Conservation (phyloP, 2,329 filamentous ascomycete species). For the Aspergillus clavatus region DNA sequence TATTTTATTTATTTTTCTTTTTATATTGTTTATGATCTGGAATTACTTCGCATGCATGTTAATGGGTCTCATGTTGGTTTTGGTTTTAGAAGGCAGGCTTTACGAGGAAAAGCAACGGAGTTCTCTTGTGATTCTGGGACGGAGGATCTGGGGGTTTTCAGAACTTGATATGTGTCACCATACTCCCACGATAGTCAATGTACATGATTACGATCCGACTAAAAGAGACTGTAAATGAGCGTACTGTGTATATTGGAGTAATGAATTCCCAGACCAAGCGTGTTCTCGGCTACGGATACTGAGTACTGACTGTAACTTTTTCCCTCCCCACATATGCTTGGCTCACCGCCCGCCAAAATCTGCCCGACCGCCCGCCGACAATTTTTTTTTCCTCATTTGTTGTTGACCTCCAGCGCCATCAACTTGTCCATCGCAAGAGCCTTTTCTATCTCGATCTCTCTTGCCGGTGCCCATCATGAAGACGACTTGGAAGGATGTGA, state of each 20-base stretch:
- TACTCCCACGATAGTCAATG: conserved; percentile 21
- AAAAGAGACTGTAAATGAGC: too few species aligned
- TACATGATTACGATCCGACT: conserved; percentile 14
- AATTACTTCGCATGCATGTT: conserved; percentile 15
- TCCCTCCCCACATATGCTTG: conserved; percentile 5
- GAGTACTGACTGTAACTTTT: too few species aligned
- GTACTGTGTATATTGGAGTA: too few species aligned
- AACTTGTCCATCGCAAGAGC: conserved; percentile 21
- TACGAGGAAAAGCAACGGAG: conserved; percentile 32
- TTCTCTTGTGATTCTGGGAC: conserved; percentile 24
- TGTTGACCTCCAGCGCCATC: conserved; percentile 21
- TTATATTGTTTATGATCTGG: conserved; percentile 12
- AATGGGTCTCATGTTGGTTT: conserved; percentile 13
- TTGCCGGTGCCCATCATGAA: conserved; percentile 46
- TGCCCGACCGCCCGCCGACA: conserved; percentile 14
- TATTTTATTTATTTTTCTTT: conserved; percentile 9
- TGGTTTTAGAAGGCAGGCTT: conserved; percentile 15
- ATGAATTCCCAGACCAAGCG: too few species aligned
- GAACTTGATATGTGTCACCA: conserved; percentile 20
- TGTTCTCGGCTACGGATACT: conserved; percentile 8
- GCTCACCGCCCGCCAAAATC: conserved; percentile 18
- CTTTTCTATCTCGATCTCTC: conserved; percentile 20
- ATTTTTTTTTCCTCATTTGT: conserved; percentile 17
- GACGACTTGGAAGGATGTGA: conserved; percentile 56
- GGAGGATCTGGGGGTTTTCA: conserved; percentile 11